These are phyloP conservation scores for Pseudocercospora crystallina DNA, from an alignment of 2,329 filamentous ascomycete species.

Conservation along the genomic window DNA sequence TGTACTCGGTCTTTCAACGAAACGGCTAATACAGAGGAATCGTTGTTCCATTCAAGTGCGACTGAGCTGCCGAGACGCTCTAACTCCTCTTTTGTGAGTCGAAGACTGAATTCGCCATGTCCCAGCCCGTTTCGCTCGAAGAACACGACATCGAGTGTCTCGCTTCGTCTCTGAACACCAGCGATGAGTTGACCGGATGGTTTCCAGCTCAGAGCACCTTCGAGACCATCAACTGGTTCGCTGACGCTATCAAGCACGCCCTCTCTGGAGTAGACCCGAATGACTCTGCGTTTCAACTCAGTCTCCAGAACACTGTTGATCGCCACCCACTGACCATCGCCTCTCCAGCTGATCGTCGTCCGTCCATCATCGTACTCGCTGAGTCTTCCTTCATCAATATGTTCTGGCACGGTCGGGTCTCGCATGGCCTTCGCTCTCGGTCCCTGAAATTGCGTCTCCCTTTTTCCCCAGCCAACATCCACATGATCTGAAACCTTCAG, in stretches of 20 bases:
- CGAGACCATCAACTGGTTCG: conserved; percentile 91
- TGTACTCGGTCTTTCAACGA: conserved; percentile 73
- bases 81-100: conserved; percentile 61
- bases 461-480: conserved; percentile 96
- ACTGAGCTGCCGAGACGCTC: conserved; percentile 59
- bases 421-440: conserved; percentile 67
- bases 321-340: conserved; percentile 87
- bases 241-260: conserved; percentile 89
- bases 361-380: conserved; percentile 71
- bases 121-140: conserved; percentile 96
- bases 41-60: conserved; percentile 79
- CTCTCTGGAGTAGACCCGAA: conserved; percentile 88
- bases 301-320: conserved; percentile 79
- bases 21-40: conserved; percentile 89
- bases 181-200: conserved; percentile 88
- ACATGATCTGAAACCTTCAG: conserved; percentile 83
- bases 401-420: conserved; percentile 93
- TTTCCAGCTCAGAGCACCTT: conserved; percentile 84
- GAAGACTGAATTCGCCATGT: conserved; percentile 90
- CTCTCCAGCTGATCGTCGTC: conserved; percentile 83
- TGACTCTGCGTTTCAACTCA: conserved; percentile 67
- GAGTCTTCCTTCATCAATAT: conserved; percentile 77
- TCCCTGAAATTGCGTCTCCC: conserved; percentile 96
- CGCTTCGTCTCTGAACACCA: conserved; percentile 70
- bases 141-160: conserved; percentile 79